Evolutionary conservation across 129 eudicot genomes (phyloP), one percentile per base, ranked within the genome.

Genomic region (Deinandra increscens): DNA sequence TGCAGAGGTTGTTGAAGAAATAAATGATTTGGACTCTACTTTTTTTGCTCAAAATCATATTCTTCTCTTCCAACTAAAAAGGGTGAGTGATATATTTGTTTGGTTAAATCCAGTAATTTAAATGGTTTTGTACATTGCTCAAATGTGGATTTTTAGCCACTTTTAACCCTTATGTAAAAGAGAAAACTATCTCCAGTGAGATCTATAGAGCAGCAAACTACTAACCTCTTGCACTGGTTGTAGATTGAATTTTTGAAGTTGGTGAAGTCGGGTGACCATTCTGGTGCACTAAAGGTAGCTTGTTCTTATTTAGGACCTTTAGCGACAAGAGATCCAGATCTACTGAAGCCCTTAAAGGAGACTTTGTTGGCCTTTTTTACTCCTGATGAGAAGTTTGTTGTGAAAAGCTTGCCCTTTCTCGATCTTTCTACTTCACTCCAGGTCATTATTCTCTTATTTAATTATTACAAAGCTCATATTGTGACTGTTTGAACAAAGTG

Each of bases 181-280:
- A 42, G 13, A 8, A 43, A 42, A 18, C 19, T 51, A 51, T 11
- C 31, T n/a, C 11, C 19, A 51, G 59, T 51, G 13, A 46, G 7
- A 51, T 26, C 8, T 7, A 23, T 22, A 26, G 26, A 26, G 7
- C n/a, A n/a, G n/a, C 62, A 23, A 55, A 4, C 37, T 55, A 15
- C 62, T 66, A 59, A 42, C n/a, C 12, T 8, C 53, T 19, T 29
- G 20, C 36, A 12, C 34, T 15, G 37, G 59, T 29, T 81, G 49
- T 83, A 93, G 99, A 83, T 93, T 74, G 99, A 93, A 75, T 93
- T 93, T 77, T 71, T 93, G 73, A 93, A 93, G 86, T 79, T 93
- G 71, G 90, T 89, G 59, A 79, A 80, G 6, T 70, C 83, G 18
- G 98, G 98, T 42, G 92, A 93, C 75, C 69, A 75, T 79, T 67